These are phyloP conservation scores for Hypoxylon subgilvum DNA, from an alignment of 495 filamentous ascomycete genomes.

Conservation along the genomic window DNA sequence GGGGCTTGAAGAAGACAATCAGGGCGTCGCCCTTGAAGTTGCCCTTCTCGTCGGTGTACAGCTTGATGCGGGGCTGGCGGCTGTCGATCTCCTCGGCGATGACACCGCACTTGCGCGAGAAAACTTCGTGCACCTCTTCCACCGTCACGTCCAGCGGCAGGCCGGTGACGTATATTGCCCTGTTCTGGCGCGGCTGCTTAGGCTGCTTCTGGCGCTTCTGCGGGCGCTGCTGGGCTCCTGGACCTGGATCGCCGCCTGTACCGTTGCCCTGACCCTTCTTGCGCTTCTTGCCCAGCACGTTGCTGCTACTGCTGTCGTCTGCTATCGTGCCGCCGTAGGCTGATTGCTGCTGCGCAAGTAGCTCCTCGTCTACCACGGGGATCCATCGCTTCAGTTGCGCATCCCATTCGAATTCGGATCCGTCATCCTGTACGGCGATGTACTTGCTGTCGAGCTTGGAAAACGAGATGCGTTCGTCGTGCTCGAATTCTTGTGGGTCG, in stretches of 20 bases:
- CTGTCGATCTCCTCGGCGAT: conserved; percentile 93
- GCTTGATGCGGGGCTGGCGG: conserved; percentile 84
- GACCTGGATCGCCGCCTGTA: conserved; percentile 6
- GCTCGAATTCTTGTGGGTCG: conserved; percentile 75
- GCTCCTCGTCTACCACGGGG: conserved; percentile 75
- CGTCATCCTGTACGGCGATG: conserved; percentile 83
- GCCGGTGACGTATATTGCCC: conserved; percentile 86
- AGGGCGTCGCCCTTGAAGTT: conserved; percentile 92
- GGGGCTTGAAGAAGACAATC: conserved; percentile 90
- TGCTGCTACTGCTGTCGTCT: conserved; percentile 32
- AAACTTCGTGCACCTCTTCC: conserved; percentile 81
- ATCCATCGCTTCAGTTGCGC: conserved; percentile 77
- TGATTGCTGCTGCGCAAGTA: conserved; percentile 77
- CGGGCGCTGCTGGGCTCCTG: conserved; percentile 31
- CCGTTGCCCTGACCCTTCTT: conserved; percentile 70
- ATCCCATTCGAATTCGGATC: conserved; percentile 84
- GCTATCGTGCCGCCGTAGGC: conserved; percentile 72
- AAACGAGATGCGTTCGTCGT: conserved; percentile 84
- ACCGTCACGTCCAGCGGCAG: conserved; percentile 77
- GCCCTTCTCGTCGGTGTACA: conserved; percentile 83
- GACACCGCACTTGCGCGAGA: conserved; percentile 85
- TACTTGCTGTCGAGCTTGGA: conserved; percentile 80
- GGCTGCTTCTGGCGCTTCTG: conserved; percentile 42
- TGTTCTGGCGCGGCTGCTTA: conserved; percentile 71
- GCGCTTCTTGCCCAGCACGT: conserved; percentile 66